These are phyloP conservation scores for Ilyonectria robusta DNA, from an alignment of 2,329 filamentous ascomycete species.

Conservation along the genomic window DNA sequence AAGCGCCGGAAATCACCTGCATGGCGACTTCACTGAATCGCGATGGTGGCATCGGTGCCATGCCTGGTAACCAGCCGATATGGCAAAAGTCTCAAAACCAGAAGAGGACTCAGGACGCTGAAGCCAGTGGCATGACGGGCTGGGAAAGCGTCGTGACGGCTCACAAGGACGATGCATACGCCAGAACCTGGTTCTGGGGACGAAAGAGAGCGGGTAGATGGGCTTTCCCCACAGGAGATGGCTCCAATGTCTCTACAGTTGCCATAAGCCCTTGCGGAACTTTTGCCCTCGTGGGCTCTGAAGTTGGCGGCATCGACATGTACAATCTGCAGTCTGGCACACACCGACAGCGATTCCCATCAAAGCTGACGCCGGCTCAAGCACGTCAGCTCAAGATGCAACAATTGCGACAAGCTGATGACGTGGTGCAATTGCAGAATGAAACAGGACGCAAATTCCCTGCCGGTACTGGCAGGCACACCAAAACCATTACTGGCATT, in stretches of 20 bases:
- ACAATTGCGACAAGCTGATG: slow-evolving; percentile 71
- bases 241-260: slow-evolving; percentile 86
- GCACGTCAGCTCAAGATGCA: slow-evolving; percentile 81
- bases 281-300: slow-evolving; percentile 91
- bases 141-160: slow-evolving; percentile 98
- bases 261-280: slow-evolving; percentile 93
- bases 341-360: slow-evolving; percentile 90
- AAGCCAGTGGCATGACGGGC: slow-evolving; percentile 83
- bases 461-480: slow-evolving; percentile 79
- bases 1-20: slow-evolving; percentile 91
- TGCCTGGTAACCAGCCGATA: slow-evolving; percentile 82
- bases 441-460: slow-evolving; percentile 60
- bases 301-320: slow-evolving; percentile 88
- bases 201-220: slow-evolving; percentile 93
- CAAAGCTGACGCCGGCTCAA: slow-evolving; percentile 82
- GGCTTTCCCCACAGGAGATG: slow-evolving; percentile 90
- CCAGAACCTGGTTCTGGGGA: slow-evolving; percentile 98
- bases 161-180: slow-evolving; percentile 86
- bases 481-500: slow-evolving; percentile 85
- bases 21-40: slow-evolving; percentile 94
- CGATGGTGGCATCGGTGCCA: slow-evolving; percentile 91
- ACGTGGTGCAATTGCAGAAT: slow-evolving; percentile 68
- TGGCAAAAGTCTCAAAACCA: slow-evolving; percentile 85
- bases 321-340: slow-evolving; percentile 96
- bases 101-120: slow-evolving; percentile 75